phyloP scores from a whole-genome alignment of 306 rosid species.

The Rosa lucieae region DNA sequence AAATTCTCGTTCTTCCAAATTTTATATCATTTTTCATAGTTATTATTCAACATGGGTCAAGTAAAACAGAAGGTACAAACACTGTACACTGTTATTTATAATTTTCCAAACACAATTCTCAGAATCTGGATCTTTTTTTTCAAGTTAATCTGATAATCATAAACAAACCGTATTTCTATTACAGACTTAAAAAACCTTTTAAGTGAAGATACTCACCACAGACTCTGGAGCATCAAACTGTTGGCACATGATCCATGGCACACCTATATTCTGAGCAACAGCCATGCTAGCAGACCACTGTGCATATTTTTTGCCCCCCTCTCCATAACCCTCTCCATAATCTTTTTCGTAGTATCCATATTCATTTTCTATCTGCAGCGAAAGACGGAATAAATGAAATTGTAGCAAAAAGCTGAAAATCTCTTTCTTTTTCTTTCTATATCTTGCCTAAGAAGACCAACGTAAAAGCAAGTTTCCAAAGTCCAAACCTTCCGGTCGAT shows the following conservation, averaged over 20 bases:
- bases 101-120: not conserved
- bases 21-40: not conserved
- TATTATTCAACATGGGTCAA: not conserved
- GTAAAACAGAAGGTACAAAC: not conserved
- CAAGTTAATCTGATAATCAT: not conserved
- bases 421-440: not conserved
- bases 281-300: constrained; percentile 96
- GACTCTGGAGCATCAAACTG: constrained; percentile 95
- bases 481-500: not conserved
- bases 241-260: constrained; percentile 98
- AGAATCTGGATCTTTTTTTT: constrained; percentile 11
- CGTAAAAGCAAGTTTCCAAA: not conserved
- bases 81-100: not conserved
- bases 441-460: not conserved
- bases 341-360: constrained; percentile 73
- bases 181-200: not conserved
- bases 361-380: constrained; percentile 83
- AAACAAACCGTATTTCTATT: not conserved
- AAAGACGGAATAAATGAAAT: constrained; percentile 9
- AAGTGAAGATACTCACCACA: constrained; percentile 57
- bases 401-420: constrained; percentile 15
- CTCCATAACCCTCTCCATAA: constrained; percentile 84
- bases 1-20: constrained; percentile 12
- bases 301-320: constrained; percentile 80
- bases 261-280: constrained; percentile 78